A percentile compares a stretch with the other conserved stretches of the same genome.
These are phyloP conservation scores for Aspergillus alliaceus DNA, from an alignment of 2,329 filamentous ascomycete genomes.

Conservation along the genomic window DNA sequence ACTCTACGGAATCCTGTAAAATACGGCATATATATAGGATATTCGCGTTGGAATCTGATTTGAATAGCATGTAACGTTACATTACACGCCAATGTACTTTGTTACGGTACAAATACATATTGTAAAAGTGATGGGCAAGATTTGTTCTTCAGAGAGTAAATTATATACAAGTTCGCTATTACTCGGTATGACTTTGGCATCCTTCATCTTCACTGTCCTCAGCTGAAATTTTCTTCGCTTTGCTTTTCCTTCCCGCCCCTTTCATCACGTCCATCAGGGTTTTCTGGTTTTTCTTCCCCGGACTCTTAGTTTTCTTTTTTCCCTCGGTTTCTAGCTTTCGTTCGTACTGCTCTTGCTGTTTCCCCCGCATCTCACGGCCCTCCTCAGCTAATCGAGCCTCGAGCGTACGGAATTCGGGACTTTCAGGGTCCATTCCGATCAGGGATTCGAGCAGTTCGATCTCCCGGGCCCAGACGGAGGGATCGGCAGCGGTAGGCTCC, in stretches of 20 bases:
- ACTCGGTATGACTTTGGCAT: conserved; percentile 17
- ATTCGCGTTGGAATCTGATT: background rate
- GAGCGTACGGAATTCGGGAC: conserved; percentile 67
- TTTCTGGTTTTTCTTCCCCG: conserved; percentile 37
- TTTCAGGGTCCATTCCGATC: conserved; percentile 77
- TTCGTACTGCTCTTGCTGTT: conserved; percentile 76
- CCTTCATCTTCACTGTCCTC: conserved; percentile 22
- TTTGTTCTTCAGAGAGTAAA: background rate
- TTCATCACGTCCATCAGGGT: conserved; percentile 38
- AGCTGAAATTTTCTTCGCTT: background rate
- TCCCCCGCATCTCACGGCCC: conserved; percentile 70
- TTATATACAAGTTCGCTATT: background rate
- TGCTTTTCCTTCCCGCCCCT: conserved; percentile 13
- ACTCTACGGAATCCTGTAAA: background rate
- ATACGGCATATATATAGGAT: background rate
- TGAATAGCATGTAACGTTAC: background rate
- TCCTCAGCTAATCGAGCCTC: conserved; percentile 65
- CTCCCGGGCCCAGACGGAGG: conserved; percentile 82
- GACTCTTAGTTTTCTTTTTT: conserved; percentile 49
- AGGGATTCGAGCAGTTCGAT: conserved; percentile 91
- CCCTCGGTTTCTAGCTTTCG: conserved; percentile 65
- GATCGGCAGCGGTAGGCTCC: conserved; percentile 65
- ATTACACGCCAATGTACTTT: background rate
- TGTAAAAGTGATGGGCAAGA: background rate
- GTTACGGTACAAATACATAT: background rate